These are phyloP conservation scores for Tetraselmis striata DNA, from an alignment of 139 green algal genomes.

Conservation along the genomic window DNA sequence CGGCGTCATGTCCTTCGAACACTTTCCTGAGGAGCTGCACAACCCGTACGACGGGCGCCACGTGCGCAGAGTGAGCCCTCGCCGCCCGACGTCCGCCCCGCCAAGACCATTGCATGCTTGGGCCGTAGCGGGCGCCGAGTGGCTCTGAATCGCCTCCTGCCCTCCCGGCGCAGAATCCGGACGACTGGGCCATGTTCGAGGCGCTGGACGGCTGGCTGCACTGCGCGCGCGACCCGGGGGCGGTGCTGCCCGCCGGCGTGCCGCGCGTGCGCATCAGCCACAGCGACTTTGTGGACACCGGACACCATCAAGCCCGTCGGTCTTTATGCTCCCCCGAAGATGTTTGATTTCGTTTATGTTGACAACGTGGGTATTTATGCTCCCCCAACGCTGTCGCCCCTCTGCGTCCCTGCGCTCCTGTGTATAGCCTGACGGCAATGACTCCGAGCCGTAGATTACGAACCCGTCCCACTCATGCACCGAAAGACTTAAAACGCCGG, in stretches of 20 bases:
- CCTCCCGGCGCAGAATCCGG: not conserved
- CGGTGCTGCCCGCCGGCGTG: not conserved
- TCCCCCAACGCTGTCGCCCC: too few species aligned
- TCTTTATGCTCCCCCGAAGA: not conserved
- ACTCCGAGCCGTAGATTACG: too few species aligned
- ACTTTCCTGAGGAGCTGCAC: not conserved
- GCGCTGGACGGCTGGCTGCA: not conserved
- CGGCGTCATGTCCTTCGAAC: not conserved
- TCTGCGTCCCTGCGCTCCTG: too few species aligned
- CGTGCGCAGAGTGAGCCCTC: not conserved
- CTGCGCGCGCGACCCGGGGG: not conserved
- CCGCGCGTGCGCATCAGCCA: not conserved
- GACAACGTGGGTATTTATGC: not conserved
- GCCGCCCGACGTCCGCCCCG: not conserved
- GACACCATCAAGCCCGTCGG: not conserved
- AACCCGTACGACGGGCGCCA: not conserved
- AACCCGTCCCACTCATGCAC: too few species aligned
- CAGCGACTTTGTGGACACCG: conserved; percentile 1
- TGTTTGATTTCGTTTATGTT: not conserved
- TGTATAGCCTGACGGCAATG: too few species aligned
- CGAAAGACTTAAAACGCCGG: too few species aligned
- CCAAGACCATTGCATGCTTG: too few species aligned
- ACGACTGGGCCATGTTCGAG: not conserved
- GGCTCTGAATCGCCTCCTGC: too few species aligned
- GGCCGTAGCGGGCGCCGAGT: too few species aligned